Percentiles rank a stretch among this genome's conserved stretches.
Evolutionary conservation across 768 basidiomycete genomes (phyloP).

Genomic region (Gyrodon lividus): DNA sequence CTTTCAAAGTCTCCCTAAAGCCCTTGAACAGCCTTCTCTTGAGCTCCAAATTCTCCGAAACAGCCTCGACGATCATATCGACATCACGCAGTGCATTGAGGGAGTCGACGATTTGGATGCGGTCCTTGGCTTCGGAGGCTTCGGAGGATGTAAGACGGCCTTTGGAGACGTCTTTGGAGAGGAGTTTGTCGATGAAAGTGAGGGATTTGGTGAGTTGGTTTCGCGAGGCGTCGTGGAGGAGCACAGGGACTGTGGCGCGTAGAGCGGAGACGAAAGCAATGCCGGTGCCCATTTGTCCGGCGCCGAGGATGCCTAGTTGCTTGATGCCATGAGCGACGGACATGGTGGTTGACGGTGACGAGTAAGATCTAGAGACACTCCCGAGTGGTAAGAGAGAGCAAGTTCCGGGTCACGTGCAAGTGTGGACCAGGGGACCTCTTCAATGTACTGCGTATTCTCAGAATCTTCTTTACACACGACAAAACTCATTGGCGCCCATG

Average conservation of each 20-base stretch:
- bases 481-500: too few relatives aligned
- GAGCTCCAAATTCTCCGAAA: slow-evolving; percentile 76
- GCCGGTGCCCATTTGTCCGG: slow-evolving; percentile 90
- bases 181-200: slow-evolving; percentile 71
- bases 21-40: slow-evolving; percentile 77
- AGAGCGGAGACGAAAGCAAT: slow-evolving; percentile 87
- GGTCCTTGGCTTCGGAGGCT: slow-evolving; percentile 69
- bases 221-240: slow-evolving; percentile 78
- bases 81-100: slow-evolving; percentile 68
- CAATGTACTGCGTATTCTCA: too few relatives aligned
- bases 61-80: slow-evolving; percentile 94
- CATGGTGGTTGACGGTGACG: slow-evolving; percentile 12
- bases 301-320: slow-evolving; percentile 74
- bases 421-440: not conserved
- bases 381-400: too few relatives aligned
- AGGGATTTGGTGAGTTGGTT: slow-evolving; percentile 75
- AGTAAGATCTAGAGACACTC: not conserved
- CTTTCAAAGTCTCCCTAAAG: slow-evolving; percentile 65
- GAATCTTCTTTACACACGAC: too few relatives aligned
- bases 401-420: not conserved
- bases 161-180: slow-evolving; percentile 88
- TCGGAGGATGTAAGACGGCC: slow-evolving; percentile 67
- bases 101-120: slow-evolving; percentile 62
- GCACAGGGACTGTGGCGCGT: slow-evolving; percentile 81
- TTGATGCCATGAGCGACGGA: slow-evolving; percentile 70